A percentile compares a stretch with the other conserved stretches of the same genome.
Evolutionary conservation across 2,329 filamentous ascomycete species (phyloP).

Genomic region (Didymella lethalis): DNA sequence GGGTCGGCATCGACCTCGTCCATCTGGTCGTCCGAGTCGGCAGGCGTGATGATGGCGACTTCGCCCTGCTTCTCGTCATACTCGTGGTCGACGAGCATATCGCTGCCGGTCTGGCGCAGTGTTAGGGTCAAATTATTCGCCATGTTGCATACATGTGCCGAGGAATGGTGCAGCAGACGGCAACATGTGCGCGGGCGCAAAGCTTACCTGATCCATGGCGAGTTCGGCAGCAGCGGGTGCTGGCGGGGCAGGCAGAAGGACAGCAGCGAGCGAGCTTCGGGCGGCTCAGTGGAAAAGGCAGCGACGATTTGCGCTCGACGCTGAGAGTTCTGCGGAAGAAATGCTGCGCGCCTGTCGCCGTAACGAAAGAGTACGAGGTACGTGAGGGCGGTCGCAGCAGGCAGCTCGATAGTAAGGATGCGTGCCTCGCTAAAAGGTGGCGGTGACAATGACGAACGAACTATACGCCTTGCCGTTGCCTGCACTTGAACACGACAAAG

Average conservation of each 20-base stretch:
- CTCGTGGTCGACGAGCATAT: constrained; percentile 70
- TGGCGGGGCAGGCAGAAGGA: constrained; percentile 22
- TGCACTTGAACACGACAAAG: constrained; percentile 8
- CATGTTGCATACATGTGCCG: constrained; percentile 6
- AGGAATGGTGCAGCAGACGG: not conserved
- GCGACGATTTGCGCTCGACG: constrained; percentile 19
- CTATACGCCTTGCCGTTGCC: constrained; percentile 6
- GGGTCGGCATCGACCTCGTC: constrained; percentile 62
- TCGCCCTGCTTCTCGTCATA: constrained; percentile 68
- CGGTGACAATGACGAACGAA: constrained; percentile 27
- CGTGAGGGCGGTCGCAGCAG: constrained; percentile 27
- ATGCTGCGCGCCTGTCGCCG: constrained; percentile 34
- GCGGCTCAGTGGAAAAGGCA: not conserved
- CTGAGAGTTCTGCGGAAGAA: constrained; percentile 4
- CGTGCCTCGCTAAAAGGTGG: constrained; percentile 49
- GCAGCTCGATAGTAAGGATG: constrained; percentile 29
- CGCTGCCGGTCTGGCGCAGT: constrained; percentile 62
- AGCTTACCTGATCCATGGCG: constrained; percentile 52
- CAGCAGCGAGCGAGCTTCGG: constrained; percentile 17
- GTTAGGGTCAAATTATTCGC: constrained; percentile 7
- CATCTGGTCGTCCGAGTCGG: constrained; percentile 64
- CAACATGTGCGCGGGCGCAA: constrained; percentile 14
- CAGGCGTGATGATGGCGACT: constrained; percentile 68
- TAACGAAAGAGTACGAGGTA: constrained; percentile 23
- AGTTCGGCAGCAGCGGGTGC: constrained; percentile 28